These are phyloP conservation scores for Roridomyces roridus DNA, from an alignment of 768 basidiomycete genomes.

Conservation along the genomic window DNA sequence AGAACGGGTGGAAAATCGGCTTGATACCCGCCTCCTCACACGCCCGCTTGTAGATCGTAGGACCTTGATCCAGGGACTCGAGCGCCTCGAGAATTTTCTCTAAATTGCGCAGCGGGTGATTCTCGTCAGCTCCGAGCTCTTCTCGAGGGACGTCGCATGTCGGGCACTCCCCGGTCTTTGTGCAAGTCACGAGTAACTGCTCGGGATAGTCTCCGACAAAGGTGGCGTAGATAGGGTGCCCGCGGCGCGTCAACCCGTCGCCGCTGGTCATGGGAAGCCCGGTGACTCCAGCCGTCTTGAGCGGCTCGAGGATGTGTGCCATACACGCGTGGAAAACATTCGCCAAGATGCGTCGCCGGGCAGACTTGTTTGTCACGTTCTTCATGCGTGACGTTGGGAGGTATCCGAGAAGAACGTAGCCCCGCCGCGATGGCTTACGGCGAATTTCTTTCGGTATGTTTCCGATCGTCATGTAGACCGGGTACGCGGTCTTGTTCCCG, in stretches of 20 bases:
- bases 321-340: slow-evolving; percentile 47
- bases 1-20: slow-evolving; percentile 25
- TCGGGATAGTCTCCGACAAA: slow-evolving; percentile 47
- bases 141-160: background rate
- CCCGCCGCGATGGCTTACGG: slow-evolving; percentile 41
- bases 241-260: slow-evolving; percentile 33
- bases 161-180: slow-evolving; percentile 27
- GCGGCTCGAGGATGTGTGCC: slow-evolving; percentile 30
- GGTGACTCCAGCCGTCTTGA: slow-evolving; percentile 30
- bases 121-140: background rate
- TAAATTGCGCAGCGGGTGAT: background rate
- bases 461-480: slow-evolving; percentile 55
- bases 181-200: slow-evolving; percentile 39
- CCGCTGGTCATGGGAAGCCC: slow-evolving; percentile 39
- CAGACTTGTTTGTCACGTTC: slow-evolving; percentile 33
- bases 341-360: slow-evolving; percentile 29
- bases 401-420: slow-evolving; percentile 45
- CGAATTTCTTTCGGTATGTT: slow-evolving; percentile 49
- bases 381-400: slow-evolving; percentile 44
- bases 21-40: slow-evolving; percentile 2
- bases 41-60: background rate
- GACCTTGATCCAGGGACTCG: background rate
- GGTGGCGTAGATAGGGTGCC: slow-evolving; percentile 41
- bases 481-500: slow-evolving; percentile 48
- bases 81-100: background rate